These are phyloP conservation scores for Quercus ilex DNA, from an alignment of 306 rosid species.

Conservation along the genomic window DNA sequence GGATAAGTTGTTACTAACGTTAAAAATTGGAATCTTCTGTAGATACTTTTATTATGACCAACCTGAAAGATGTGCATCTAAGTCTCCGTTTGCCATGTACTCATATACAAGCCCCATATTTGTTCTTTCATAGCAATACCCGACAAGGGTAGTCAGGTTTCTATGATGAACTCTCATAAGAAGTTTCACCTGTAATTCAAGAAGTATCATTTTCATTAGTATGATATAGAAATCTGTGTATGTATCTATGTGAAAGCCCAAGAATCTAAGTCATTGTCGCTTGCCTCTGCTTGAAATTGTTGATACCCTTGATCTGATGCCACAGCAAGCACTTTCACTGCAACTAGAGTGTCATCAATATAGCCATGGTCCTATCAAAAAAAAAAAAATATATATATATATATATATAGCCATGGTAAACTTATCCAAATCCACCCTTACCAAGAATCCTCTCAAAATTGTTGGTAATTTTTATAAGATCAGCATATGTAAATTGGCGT, in stretches of 20 bases:
- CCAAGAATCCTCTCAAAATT: conserved; percentile 40
- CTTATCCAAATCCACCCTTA: conserved; percentile 49
- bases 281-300: conserved; percentile 57
- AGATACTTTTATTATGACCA: conserved; percentile 3
- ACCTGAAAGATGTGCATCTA: conserved; percentile 32
- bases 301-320: conserved; percentile 40
- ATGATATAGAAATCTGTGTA: neutral
- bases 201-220: neutral
- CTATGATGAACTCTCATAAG: conserved; percentile 35
- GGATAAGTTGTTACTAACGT: no score
- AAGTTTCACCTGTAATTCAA: conserved; percentile 19
- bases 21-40: no score
- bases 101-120: conserved; percentile 30
- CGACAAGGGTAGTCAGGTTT: conserved; percentile 33
- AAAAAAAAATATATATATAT: no score
- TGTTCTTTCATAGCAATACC: conserved; percentile 33
- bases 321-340: conserved; percentile 47
- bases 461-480: conserved; percentile 37
- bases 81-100: conserved; percentile 36
- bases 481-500: conserved; percentile 33
- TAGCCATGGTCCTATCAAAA: no score
- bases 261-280: neutral
- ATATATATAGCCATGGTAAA: no score
- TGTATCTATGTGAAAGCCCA: neutral
- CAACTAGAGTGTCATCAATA: conserved; percentile 40